Percentiles rank a stretch among this genome's conserved stretches.
phyloP scores from a whole-genome alignment of 805 yeast species.

The Cyberlindnera samutprakarnensis region DNA sequence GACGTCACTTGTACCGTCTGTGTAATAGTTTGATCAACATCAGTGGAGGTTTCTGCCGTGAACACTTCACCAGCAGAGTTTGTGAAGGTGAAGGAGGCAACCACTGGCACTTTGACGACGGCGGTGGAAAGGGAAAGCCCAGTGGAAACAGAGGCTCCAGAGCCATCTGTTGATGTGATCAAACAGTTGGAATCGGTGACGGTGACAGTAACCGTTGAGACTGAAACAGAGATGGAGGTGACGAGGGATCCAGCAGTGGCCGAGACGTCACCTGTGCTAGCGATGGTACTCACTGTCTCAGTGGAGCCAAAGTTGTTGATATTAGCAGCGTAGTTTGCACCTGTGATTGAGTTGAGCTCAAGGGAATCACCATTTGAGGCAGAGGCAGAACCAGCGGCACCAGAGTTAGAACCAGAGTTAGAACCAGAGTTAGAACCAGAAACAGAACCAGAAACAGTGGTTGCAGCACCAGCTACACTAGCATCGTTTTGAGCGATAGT shows the following conservation, averaged over 20 bases:
- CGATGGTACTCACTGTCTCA: no score
- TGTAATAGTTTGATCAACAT: constrained; percentile 20
- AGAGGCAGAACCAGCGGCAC: constrained; percentile 3
- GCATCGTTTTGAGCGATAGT: constrained; percentile 15
- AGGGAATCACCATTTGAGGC: neutral
- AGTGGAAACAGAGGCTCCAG: no score
- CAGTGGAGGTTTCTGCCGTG: constrained; percentile 19
- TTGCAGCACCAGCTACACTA: constrained; percentile 7
- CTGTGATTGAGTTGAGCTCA: neutral
- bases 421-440: constrained; percentile 5
- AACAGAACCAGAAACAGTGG: constrained; percentile 6
- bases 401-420: neutral
- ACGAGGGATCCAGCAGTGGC: constrained; percentile 3
- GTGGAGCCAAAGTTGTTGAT: neutral
- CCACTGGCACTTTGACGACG: constrained; percentile 12
- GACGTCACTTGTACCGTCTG: constrained; percentile 13
- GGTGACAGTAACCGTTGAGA: constrained; percentile 20
- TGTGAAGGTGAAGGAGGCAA: constrained; percentile 21
- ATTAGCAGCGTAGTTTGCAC: neutral
- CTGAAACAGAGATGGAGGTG: constrained; percentile 6
- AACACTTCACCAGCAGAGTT: constrained; percentile 17
- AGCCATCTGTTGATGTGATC: no score
- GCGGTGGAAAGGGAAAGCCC: constrained; percentile 10
- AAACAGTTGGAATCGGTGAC: constrained; percentile 13
- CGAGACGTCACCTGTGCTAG: constrained; percentile 1